phyloP scores from a whole-genome alignment of 768 basidiomycete species.

The Basidioascus undulatus region DNA sequence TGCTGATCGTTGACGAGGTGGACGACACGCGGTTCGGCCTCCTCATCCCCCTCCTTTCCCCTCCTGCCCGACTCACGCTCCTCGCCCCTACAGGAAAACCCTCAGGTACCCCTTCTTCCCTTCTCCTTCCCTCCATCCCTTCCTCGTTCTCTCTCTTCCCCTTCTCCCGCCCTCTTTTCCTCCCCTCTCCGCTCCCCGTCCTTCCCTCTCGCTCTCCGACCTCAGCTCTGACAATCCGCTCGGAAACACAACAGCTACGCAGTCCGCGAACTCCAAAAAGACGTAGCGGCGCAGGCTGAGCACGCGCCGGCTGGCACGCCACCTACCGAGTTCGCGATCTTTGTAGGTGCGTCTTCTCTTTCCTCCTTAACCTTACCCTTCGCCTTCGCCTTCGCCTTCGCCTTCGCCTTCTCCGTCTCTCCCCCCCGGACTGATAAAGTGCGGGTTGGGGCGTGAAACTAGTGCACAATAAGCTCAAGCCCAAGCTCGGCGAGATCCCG shows the following conservation, averaged over 20 bases:
- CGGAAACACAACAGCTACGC: slow-evolving; percentile 68
- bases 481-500: slow-evolving; percentile 54
- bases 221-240: too few species aligned
- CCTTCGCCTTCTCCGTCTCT: neutral
- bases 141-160: too few species aligned
- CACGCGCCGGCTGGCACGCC: slow-evolving; percentile 36
- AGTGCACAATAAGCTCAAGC: slow-evolving; percentile 79
- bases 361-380: neutral
- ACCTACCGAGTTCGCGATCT: slow-evolving; percentile 65
- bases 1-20: slow-evolving; percentile 43
- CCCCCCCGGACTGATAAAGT: neutral
- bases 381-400: neutral
- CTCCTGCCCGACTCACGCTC: too few species aligned
- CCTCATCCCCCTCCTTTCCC: neutral
- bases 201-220: too few species aligned
- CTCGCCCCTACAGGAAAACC: too few species aligned
- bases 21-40: slow-evolving; percentile 19
- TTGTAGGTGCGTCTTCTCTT: slow-evolving; percentile 35
- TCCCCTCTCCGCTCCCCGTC: too few species aligned
- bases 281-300: slow-evolving; percentile 36
- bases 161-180: too few species aligned
- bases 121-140: too few species aligned
- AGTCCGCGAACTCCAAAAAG: slow-evolving; percentile 63
- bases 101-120: too few species aligned
- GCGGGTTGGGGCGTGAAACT: too few species aligned